Evolutionary conservation across 345 rosid species (phyloP).

Genomic region (Hibiscus trionum): DNA sequence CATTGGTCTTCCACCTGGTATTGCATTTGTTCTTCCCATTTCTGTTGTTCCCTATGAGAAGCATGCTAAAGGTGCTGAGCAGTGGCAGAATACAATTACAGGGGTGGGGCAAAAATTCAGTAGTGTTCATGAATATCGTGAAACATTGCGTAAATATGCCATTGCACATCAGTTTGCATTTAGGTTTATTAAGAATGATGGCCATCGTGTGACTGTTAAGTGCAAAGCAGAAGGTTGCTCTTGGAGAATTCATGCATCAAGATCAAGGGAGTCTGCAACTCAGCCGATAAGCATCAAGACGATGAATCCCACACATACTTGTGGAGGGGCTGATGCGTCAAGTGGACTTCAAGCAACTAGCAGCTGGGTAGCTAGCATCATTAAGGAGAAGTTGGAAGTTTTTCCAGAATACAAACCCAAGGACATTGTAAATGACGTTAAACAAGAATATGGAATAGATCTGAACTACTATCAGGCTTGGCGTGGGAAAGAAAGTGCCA

Average conservation of each 20-base stretch:
- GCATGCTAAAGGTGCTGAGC: slow-evolving; percentile 64
- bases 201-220: slow-evolving; percentile 88
- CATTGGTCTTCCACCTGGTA: slow-evolving; percentile 26
- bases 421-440: slow-evolving; percentile 34
- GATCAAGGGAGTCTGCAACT: slow-evolving; percentile 77
- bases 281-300: slow-evolving; percentile 83
- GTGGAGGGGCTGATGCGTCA: slow-evolving; percentile 64
- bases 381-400: slow-evolving; percentile 78
- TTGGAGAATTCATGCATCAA: slow-evolving; percentile 92
- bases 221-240: slow-evolving; percentile 96
- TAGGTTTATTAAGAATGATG: slow-evolving; percentile 85
- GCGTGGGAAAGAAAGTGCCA: slow-evolving; percentile 93
- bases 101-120: slow-evolving; percentile 87
- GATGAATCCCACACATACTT: slow-evolving; percentile 76
- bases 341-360: slow-evolving; percentile 50
- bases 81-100: slow-evolving; percentile 85
- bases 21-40: slow-evolving; percentile 43
- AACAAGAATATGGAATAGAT: slow-evolving; percentile 66
- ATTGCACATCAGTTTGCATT: slow-evolving; percentile 90
- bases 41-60: slow-evolving; percentile 41
- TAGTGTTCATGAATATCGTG: slow-evolving; percentile 81
- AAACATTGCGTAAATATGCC: slow-evolving; percentile 68
- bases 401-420: slow-evolving; percentile 83
- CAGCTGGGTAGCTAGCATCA: slow-evolving; percentile 88
- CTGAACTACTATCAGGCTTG: slow-evolving; percentile 87